These are phyloP conservation scores for Ophiostoma sp. DNA, from an alignment of 2,329 filamentous ascomycete genomes.

Conservation along the genomic window DNA sequence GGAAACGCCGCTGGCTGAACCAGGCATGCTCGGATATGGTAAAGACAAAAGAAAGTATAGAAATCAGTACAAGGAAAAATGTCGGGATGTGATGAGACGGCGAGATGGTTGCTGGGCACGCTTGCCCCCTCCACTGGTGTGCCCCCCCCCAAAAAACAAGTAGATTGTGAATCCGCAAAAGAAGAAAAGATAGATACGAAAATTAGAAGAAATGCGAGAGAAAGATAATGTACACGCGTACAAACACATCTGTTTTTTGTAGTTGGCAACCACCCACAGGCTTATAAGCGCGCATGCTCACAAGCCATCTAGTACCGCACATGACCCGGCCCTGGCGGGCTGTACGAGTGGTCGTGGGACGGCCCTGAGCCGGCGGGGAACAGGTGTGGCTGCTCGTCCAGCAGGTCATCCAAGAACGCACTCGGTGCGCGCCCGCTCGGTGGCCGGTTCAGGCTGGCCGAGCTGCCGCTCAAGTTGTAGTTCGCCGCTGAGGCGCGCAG, in stretches of 20 bases:
- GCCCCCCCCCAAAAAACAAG: no score
- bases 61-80: neutral
- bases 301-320: conserved; percentile 25
- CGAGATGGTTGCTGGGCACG: neutral
- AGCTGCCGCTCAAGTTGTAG: conserved; percentile 55
- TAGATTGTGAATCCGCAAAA: conserved; percentile 1
- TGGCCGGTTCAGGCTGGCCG: conserved; percentile 59
- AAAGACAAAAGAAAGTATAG: neutral
- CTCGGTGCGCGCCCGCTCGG: conserved; percentile 72
- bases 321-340: conserved; percentile 27
- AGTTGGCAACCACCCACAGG: neutral
- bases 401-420: conserved; percentile 82
- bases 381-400: conserved; percentile 63
- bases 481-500: conserved; percentile 33
- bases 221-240: neutral
- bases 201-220: neutral
- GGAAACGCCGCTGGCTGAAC: neutral
- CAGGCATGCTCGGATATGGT: neutral
- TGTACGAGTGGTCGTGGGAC: conserved; percentile 29
- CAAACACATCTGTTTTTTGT: neutral
- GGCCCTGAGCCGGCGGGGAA: conserved; percentile 40
- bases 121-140: no score
- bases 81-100: neutral
- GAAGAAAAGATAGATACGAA: neutral
- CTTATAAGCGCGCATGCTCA: neutral